A percentile compares a stretch with the other conserved stretches of the same genome.
Conservation (phyloP, 2,329 filamentous ascomycete species). For the Fusarium sp. region DNA sequence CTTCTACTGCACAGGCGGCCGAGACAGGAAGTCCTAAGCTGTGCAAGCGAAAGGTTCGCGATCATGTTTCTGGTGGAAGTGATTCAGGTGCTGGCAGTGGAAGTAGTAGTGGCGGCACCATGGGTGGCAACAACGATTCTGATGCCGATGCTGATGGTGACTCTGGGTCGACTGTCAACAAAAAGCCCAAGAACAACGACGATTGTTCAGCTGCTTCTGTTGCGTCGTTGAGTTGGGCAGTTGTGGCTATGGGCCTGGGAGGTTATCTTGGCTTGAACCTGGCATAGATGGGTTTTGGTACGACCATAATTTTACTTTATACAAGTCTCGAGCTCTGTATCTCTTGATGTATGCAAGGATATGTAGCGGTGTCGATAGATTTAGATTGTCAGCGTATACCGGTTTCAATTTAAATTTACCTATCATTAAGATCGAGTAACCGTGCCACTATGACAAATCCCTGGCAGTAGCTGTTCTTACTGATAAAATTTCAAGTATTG, state of each 20-base stretch:
- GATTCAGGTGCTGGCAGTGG: not conserved
- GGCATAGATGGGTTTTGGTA: not conserved
- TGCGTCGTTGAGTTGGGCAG: slow-evolving; percentile 3
- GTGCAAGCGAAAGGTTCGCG: slow-evolving; percentile 23
- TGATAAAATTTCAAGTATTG: no score
- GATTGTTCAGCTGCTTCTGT: slow-evolving; percentile 22
- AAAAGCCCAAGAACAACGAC: not conserved
- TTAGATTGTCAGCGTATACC: not conserved
- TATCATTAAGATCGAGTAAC: no score
- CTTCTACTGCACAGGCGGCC: not conserved
- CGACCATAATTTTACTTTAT: not conserved
- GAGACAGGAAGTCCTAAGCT: not conserved
- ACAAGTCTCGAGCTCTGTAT: not conserved
- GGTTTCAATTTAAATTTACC: no score
- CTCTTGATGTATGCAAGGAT: not conserved
- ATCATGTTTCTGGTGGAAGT: not conserved
- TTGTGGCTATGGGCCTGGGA: slow-evolving; percentile 17
- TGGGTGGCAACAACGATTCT: not conserved
- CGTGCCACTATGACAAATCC: no score
- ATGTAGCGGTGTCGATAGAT: no score
- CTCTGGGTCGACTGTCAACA: not conserved
- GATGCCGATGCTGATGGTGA: not conserved
- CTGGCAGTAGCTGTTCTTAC: no score
- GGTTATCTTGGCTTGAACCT: slow-evolving; percentile 17
- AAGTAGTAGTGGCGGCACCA: not conserved